Conservation (phyloP, 2,329 filamentous ascomycete genomes). For the Phaeoacremonium minimum region DNA sequence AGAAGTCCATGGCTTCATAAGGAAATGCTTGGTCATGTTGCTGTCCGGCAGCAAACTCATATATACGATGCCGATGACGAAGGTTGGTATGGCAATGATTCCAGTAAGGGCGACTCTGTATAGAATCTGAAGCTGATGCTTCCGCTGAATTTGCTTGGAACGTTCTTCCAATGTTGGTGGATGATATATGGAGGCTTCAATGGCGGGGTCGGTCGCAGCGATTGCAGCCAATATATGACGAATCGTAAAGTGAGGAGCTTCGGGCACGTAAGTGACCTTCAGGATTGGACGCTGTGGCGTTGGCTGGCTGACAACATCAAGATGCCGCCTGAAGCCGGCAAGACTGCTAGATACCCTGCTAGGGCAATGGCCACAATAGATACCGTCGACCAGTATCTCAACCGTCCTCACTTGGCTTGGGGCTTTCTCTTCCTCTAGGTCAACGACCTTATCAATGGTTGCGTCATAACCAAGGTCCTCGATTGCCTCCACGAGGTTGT, state of each 20-base stretch:
- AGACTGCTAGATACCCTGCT: constrained; percentile 51
- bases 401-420: constrained; percentile 46
- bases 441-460: constrained; percentile 45
- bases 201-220: constrained; percentile 58
- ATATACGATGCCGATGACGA: constrained; percentile 83
- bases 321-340: constrained; percentile 41
- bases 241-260: constrained; percentile 66
- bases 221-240: constrained; percentile 69
- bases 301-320: constrained; percentile 51
- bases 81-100: constrained; percentile 72
- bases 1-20: constrained; percentile 67
- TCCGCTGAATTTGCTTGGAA: constrained; percentile 65
- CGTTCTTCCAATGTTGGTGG: constrained; percentile 81
- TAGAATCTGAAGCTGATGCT: constrained; percentile 65
- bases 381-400: constrained; percentile 63
- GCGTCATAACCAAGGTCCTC: constrained; percentile 65
- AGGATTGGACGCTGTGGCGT: constrained; percentile 63
- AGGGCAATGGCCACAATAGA: constrained; percentile 72
- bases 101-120: constrained; percentile 67
- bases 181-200: constrained; percentile 69
- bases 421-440: constrained; percentile 23
- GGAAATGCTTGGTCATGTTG: constrained; percentile 54
- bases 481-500: constrained; percentile 47
- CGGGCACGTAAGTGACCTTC: constrained; percentile 65
- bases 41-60: constrained; percentile 72